A percentile compares a stretch with the other conserved stretches of the same genome.
Evolutionary conservation across 2,329 filamentous ascomycete species (phyloP).

Genomic region (Hymenoscyphus scutula): DNA sequence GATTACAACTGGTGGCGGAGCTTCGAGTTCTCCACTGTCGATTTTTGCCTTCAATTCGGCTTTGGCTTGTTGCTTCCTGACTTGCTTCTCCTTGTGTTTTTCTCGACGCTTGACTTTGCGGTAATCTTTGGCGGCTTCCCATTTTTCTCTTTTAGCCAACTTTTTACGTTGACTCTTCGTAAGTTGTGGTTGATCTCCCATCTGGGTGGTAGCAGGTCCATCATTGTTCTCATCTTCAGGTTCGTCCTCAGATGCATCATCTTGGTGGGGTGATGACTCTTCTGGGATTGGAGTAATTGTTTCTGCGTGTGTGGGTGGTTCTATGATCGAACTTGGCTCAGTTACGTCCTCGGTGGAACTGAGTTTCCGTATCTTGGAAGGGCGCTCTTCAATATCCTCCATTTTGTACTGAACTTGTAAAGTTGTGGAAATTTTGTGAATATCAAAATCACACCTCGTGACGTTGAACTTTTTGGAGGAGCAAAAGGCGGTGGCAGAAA

Average conservation of each 20-base stretch:
- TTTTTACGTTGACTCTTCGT: conserved; percentile 90
- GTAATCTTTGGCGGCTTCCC: conserved; percentile 68
- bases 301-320: conserved; percentile 3
- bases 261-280: conserved; percentile 4
- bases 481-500: conserved; percentile 11
- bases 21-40: conserved; percentile 31
- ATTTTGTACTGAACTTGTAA: conserved; percentile 19
- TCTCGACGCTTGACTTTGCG: conserved; percentile 53
- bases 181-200: conserved; percentile 39
- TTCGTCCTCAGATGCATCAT: conserved; percentile 11
- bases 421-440: conserved; percentile 5
- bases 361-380: conserved; percentile 34
- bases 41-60: conserved; percentile 44
- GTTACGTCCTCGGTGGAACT: conserved; percentile 14
- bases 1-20: conserved; percentile 13
- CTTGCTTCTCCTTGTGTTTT: conserved; percentile 50
- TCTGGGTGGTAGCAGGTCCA: neutral
- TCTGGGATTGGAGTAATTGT: neutral
- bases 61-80: conserved; percentile 47
- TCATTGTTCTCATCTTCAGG: conserved; percentile 2
- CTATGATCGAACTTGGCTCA: neutral
- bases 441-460: conserved; percentile 14
- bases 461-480: conserved; percentile 13
- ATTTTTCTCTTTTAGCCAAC: conserved; percentile 66
- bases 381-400: conserved; percentile 33